phyloP scores from a whole-genome alignment of 345 rosid species.

The Populus nigra region DNA sequence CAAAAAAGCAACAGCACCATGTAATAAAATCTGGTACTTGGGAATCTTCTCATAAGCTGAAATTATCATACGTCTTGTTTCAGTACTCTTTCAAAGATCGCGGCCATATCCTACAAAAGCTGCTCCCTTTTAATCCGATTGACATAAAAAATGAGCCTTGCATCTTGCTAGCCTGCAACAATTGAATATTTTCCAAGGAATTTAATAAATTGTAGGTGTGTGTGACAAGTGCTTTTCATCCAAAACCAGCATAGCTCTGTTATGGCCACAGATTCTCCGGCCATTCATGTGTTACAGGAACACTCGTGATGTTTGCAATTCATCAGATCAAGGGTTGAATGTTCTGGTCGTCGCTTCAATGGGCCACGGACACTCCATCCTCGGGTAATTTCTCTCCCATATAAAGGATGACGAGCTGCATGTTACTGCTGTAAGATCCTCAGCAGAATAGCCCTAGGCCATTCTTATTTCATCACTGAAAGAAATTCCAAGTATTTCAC shows the following conservation, averaged over 20 bases:
- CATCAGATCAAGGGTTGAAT: no score
- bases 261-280: no score
- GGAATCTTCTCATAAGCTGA: background rate
- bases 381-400: background rate
- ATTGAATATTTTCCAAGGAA: background rate
- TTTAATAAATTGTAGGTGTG: background rate
- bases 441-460: background rate
- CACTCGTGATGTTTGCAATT: no score
- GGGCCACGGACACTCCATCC: background rate
- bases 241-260: background rate
- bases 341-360: no score
- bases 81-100: no score
- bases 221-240: background rate
- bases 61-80: no score
- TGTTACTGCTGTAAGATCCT: background rate
- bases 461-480: background rate
- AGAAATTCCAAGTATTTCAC: no score
- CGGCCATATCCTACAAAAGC: no score
- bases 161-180: background rate
- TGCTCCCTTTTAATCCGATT: no score
- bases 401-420: background rate
- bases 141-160: background rate
- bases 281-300: no score
- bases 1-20: background rate
- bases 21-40: background rate